Evolutionary conservation across 2,329 filamentous ascomycete genomes (phyloP), one percentile per base, ranked within the genome.

Genomic region (Clonostachys byssicola): DNA sequence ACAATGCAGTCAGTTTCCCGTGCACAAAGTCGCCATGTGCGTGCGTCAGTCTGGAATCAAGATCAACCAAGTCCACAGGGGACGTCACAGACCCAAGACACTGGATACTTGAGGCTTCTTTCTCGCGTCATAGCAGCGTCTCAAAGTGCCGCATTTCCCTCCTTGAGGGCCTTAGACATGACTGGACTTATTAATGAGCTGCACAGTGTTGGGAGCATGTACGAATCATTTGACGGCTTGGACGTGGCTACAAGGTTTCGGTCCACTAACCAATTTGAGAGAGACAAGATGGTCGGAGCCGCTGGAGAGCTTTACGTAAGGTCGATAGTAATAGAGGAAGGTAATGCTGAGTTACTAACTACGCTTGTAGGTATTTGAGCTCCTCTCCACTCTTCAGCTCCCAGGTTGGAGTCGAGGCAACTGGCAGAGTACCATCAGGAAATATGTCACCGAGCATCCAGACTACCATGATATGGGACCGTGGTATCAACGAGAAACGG

Each of bases 381-480:
- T 44, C 1, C 14, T 39, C 16, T 16, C 33, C 36, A 16, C 13
- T 18, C 1, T 52, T 70, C 59, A 39, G 14, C 36, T 39, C 36
- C 14, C 64, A 2, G 53, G 49, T 1, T 78, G 77, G 42, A 51
- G 47, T 2, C 46, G 52, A 3, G 48, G 54, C 1, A 76, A 77
- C 35, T 80, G 77, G 76, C 57, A 63, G 47, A 78, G 74, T 49
- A 74, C 54, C 0, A 73, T 79, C n/a, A 62, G 74, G 10, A 58
- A 60, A 18, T 63, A 68, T 47, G 64, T 71, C 5, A 61, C 47
- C 0, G 49, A 56, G 0, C 70, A 76, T 48, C 58, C 62, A 3
- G 57, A 66, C 1, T 78, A 77, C 50, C 34, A 56, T 0, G 58
- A 66, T 33, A 62, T 78, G 55, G 14, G 40, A 0, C 46, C 59